These are phyloP conservation scores for Trametes polyzona DNA, from an alignment of 1,284 basidiomycete genomes.

Conservation along the genomic window DNA sequence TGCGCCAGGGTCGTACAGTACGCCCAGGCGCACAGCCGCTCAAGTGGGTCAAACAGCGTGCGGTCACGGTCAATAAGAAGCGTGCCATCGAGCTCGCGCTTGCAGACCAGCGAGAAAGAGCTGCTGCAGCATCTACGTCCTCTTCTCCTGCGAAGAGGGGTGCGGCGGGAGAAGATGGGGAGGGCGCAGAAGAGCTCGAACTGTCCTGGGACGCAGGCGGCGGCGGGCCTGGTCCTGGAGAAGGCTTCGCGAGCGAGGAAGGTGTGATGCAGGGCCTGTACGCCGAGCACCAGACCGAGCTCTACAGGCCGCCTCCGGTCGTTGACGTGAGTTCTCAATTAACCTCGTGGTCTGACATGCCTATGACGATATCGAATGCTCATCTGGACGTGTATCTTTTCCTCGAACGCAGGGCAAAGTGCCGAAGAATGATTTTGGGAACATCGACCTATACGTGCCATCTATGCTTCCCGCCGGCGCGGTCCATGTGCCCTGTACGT, in stretches of 20 bases:
- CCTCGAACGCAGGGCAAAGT: slow-evolving; percentile 74
- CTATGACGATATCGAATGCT: slow-evolving; percentile 2
- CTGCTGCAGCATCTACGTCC: slow-evolving; percentile 2
- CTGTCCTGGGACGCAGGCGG: slow-evolving; percentile 3
- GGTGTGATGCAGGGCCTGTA: slow-evolving; percentile 89
- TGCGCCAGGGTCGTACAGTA: slow-evolving; percentile 83
- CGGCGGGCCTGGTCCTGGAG: slow-evolving; percentile 28
- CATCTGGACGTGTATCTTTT: too few relatives aligned
- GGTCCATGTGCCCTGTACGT: slow-evolving; percentile 85
- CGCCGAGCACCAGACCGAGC: slow-evolving; percentile 84
- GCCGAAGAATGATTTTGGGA: slow-evolving; percentile 96
- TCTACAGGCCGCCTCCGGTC: slow-evolving; percentile 81
- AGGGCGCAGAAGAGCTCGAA: slow-evolving; percentile 3
- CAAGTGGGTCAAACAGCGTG: slow-evolving; percentile 89
- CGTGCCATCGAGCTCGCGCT: slow-evolving; percentile 82
- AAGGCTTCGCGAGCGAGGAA: slow-evolving; percentile 46
- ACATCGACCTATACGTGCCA: slow-evolving; percentile 95
- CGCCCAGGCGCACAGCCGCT: slow-evolving; percentile 81
- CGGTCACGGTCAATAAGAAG: slow-evolving; percentile 81
- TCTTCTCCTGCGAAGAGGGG: slow-evolving; percentile 13
- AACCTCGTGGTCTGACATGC: neutral
- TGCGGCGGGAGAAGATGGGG: slow-evolving; percentile 31
- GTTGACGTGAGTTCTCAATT: slow-evolving; percentile 62
- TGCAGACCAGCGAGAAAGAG: slow-evolving; percentile 38
- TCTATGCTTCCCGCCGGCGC: slow-evolving; percentile 93